Evolutionary conservation across 352 stramenopile species (phyloP), one percentile per base, ranked within the genome.

Genomic region (Pythium angustatum): DNA sequence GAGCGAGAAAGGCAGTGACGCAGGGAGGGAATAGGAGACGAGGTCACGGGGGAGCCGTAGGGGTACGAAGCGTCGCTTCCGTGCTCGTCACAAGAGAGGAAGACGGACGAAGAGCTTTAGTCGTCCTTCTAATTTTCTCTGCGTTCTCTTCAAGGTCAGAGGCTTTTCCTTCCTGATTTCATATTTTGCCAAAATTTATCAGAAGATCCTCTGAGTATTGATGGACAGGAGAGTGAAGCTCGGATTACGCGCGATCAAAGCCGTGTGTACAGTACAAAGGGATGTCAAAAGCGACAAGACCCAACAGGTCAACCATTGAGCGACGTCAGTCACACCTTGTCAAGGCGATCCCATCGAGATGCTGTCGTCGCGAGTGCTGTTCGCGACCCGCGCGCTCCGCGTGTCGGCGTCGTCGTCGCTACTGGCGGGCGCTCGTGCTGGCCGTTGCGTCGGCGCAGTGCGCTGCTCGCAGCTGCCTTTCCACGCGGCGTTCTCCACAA

Each of bases 401-500:
- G 30, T 22, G 30, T 31, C 62, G 28, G 28, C 28, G 15, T 48
- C 59, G 5, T 44, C 26, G 30, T 22, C 45, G 55, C 22, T 41
- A 56, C 64, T 72, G 62, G 64, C 49, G 44, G 54, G 75, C 11
- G 33, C 47, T 5, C 59, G 31, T 28, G 49, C 50, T 30, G 52
- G 50, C 3, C 45, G 62, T 15, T 31, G 38, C n/a, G 54, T 34
- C 21, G 40, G 10, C 15, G 43, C 33, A 21, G 14, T 83, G 47
- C 77, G 47, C n/a, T 50, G 49, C 48, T 31, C 58, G 49, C 58
- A 88, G 62, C 55, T 69, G 11, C 70, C 81, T 50, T 49, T 71
- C 58, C 64, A 71, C 38, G 58, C 45, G 24, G 55, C 75, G 61
- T 91, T 91, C 62, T 79, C 83, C 40, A 87, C 85, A 24, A 77